A percentile compares a stretch with the other conserved stretches of the same genome.
Evolutionary conservation across 495 filamentous ascomycete genomes (phyloP).

Genomic region (Tuber umbilicatum): DNA sequence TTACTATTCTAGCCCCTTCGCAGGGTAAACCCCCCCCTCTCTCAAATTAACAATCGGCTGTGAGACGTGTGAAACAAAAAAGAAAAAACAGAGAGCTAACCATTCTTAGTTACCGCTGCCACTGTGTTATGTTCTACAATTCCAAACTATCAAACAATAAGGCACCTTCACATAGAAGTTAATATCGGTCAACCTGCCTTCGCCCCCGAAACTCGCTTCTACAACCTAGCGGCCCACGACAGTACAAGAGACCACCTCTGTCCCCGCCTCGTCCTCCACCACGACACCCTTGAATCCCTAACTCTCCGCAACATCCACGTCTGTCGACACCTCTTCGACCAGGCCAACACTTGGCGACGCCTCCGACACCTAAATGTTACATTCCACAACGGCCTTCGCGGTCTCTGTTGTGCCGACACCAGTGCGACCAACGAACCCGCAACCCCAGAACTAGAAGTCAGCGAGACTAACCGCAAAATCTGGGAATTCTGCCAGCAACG

Average conservation of each 20-base stretch:
- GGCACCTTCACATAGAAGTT: conserved; percentile 37
- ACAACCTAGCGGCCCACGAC: conserved; percentile 36
- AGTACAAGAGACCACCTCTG: conserved; percentile 38
- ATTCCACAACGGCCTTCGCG: conserved; percentile 33
- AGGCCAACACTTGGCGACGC: conserved; percentile 24
- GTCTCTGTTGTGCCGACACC: conserved; percentile 29
- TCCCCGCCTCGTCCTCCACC: conserved; percentile 30
- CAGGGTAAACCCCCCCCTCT: conserved; percentile 32
- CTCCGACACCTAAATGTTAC: conserved; percentile 29
- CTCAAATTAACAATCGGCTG: background rate
- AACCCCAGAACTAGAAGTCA: conserved; percentile 30
- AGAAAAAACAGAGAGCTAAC: background rate
- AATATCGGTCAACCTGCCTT: conserved; percentile 31
- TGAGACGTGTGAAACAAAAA: background rate
- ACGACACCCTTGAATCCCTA: conserved; percentile 32
- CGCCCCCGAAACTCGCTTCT: conserved; percentile 34
- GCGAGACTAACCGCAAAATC: conserved; percentile 19
- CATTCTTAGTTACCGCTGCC: conserved; percentile 26
- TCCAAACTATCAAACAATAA: conserved; percentile 36
- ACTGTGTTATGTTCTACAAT: conserved; percentile 33
- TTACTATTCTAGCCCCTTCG: conserved; percentile 34
- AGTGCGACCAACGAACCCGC: conserved; percentile 13
- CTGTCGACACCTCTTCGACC: conserved; percentile 34
- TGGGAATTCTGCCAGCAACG: conserved; percentile 20
- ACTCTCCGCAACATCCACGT: conserved; percentile 37